phyloP scores from a whole-genome alignment of 495 filamentous ascomycete species.

The Xylaria sp. region DNA sequence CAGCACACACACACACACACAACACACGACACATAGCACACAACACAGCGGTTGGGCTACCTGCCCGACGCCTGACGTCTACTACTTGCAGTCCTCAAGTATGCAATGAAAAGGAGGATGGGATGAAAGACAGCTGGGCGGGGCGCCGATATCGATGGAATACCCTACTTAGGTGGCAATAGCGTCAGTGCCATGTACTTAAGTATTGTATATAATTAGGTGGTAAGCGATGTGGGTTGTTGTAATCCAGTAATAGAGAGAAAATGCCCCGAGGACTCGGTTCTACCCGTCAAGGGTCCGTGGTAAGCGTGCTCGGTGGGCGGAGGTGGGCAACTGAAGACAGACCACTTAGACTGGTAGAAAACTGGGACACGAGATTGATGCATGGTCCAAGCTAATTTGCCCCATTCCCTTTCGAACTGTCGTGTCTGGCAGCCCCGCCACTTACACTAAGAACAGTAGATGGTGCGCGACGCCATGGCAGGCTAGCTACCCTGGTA shows the following conservation, averaged over 20 bases:
- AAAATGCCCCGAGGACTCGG: constrained; percentile 19
- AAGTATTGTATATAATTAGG: no score
- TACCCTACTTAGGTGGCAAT: no score
- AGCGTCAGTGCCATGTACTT: no score
- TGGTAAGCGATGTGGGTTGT: not conserved
- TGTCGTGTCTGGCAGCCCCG: not conserved
- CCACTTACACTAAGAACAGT: no score
- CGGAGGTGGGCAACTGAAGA: not conserved
- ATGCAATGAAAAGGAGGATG: not conserved
- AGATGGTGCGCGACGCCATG: not conserved
- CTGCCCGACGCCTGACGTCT: not conserved
- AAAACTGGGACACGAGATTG: constrained; percentile 2
- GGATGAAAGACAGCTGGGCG: not conserved
- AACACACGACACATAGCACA: not conserved
- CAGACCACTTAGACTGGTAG: not conserved
- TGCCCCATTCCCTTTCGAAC: constrained; percentile 6
- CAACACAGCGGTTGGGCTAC: not conserved
- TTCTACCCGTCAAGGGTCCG: constrained; percentile 19
- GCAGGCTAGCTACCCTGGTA: not conserved
- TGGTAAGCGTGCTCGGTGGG: constrained; percentile 20
- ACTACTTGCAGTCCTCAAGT: not conserved
- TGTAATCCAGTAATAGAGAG: constrained; percentile 1
- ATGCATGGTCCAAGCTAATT: constrained; percentile 3
- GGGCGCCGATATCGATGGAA: not conserved
- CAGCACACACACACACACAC: not conserved